Base-by-base conservation (phyloP, 768 basidiomycete species). In the Clathrus columnatus region DNA sequence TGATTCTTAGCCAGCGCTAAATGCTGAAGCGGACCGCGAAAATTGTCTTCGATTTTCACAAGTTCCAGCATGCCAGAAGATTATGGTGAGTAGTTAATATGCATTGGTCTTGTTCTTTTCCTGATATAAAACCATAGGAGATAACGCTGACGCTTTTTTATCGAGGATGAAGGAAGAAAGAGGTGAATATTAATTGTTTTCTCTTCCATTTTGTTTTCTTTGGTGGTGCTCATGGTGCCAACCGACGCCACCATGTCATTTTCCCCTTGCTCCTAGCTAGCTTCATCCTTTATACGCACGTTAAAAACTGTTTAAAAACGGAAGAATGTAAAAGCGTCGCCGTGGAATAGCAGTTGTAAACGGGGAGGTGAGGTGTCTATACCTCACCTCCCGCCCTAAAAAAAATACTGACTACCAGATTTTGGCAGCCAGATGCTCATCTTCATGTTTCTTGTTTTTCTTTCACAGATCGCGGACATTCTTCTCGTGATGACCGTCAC, bases 391-490 rank as follows among this genome's bases (percentile, higher is more conserved):
- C 36, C 36, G 24, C 21, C 26, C 46, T 30, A 18, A 27, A 36
- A 55, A 27, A 36, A 55, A 23, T 44, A 55, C 54, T 55, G 46
- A 55, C 54, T n/a, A 18, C 18, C 14, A 36, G 36, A 36, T 36
- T 36, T 55, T 32, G 21, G 44, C 54, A 55, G 54, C 26, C 54
- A 43, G 48, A 55, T 48, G 54, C 54, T 48, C 43, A 48, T 55
- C 54, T 47, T n/a, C 27, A 17, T 55, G 7, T 55, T 55, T 55
- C 44, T 47, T 28, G 23, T 26, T 47, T 55, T 42, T 50, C 17
- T 10, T 44, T 48, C 32, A 30, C 32, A 70, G 79, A 82, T 64
- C 83, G 84, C 61, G 80, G 79, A 62, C 44, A 55, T 55, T 48
- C 54, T 26, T 55, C 54, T 26, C 44, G 54, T 51, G 71, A 72